These are phyloP conservation scores for Rhodosporidiobolus odoratus DNA, from an alignment of 768 basidiomycete genomes.

Conservation along the genomic window DNA sequence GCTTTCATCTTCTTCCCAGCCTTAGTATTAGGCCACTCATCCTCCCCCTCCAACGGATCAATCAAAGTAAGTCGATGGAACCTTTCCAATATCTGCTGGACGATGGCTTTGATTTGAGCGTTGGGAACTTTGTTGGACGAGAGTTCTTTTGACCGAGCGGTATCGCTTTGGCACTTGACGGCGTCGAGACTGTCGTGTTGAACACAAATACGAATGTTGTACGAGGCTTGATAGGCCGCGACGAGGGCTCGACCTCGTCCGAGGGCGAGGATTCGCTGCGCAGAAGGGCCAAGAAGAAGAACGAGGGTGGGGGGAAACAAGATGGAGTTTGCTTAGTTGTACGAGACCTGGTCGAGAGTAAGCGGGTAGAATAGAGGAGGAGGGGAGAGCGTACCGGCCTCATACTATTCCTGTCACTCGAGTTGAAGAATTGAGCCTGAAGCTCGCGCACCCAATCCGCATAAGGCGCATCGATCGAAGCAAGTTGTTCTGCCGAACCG, in stretches of 20 bases:
- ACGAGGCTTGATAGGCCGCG: background rate
- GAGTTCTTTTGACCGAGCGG: background rate
- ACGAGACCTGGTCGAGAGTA: no score
- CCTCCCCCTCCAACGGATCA: background rate
- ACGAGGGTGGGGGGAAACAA: background rate
- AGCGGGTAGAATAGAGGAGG: no score
- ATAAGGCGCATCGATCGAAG: background rate
- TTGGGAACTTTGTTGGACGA: background rate
- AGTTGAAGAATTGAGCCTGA: background rate
- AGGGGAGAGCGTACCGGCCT: background rate
- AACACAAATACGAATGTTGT: background rate
- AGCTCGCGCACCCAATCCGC: background rate
- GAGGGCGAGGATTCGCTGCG: background rate
- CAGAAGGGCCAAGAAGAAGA: background rate
- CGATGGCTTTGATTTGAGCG: background rate
- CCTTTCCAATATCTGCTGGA: background rate
- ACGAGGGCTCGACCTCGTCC: background rate
- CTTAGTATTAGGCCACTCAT: background rate
- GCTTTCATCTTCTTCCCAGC: no score
- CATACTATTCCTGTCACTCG: background rate
- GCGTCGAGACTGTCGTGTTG: background rate
- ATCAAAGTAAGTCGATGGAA: background rate
- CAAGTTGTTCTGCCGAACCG: background rate
- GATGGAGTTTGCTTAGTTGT: no score
- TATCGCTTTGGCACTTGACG: background rate